phyloP scores from a whole-genome alignment of 2,329 filamentous ascomycete genomes.

The Cytospora leucostoma region DNA sequence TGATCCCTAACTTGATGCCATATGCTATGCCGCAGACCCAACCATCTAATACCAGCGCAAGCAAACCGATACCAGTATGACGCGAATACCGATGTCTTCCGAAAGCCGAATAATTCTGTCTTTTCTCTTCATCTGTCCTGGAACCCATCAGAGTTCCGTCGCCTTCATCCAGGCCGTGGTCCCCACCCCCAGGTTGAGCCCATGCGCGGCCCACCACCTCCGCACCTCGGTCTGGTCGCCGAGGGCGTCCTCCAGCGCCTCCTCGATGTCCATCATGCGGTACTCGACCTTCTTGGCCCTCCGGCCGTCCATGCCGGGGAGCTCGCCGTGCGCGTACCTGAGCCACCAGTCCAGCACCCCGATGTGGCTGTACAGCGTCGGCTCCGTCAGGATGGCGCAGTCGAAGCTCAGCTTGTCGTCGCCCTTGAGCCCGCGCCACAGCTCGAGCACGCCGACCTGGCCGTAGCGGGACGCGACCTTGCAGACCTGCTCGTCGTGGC shows the following conservation, averaged over 20 bases:
- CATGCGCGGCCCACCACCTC: constrained; percentile 86
- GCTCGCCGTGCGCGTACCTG: constrained; percentile 59
- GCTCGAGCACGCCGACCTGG: constrained; percentile 78
- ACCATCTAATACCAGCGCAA: not conserved
- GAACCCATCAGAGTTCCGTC: constrained; percentile 59
- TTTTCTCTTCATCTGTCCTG: not conserved
- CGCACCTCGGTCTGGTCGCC: constrained; percentile 70
- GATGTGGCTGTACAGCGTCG: constrained; percentile 84
- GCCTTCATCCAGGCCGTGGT: constrained; percentile 90
- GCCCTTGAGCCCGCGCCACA: constrained; percentile 76
- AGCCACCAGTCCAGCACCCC: constrained; percentile 93
- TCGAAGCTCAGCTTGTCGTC: constrained; percentile 49
- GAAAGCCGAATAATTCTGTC: not conserved
- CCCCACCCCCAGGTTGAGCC: constrained; percentile 76
- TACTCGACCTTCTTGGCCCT: constrained; percentile 78
- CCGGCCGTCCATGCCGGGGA: constrained; percentile 55
- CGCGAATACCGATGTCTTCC: not conserved
- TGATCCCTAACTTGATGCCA: not conserved
- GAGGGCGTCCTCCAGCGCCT: constrained; percentile 86
- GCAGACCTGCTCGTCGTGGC: constrained; percentile 78
- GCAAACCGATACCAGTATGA: not conserved
- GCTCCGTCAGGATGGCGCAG: constrained; percentile 64
- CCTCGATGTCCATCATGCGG: constrained; percentile 93
- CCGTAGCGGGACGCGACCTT: constrained; percentile 84
- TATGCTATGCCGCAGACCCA: not conserved